phyloP scores from a whole-genome alignment of 225 moss, liverwort and hornwort genomes.

The Neckera pumila region DNA sequence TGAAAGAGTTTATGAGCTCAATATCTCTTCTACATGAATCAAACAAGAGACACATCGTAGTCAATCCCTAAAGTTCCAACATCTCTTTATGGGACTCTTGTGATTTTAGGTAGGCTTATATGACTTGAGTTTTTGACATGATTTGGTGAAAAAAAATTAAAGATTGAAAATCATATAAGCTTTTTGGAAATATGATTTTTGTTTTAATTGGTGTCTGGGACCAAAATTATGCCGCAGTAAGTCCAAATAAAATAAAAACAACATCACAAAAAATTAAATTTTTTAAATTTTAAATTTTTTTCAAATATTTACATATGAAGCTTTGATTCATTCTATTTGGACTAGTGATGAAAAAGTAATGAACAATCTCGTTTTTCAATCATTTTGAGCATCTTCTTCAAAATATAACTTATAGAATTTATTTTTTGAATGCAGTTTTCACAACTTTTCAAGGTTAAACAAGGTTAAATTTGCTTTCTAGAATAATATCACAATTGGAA shows the following conservation, averaged over 20 bases:
- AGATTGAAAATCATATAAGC: not conserved
- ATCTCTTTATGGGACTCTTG: fast-evolving
- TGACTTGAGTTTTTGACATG: not conserved
- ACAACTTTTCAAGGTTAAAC: fast-evolving
- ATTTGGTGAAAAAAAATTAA: not conserved
- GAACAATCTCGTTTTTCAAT: fast-evolving
- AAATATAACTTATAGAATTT: not conserved
- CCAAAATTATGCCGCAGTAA: not conserved
- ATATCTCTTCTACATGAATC: not conserved
- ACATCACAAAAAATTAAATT: too few species aligned
- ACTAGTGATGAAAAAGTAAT: not conserved
- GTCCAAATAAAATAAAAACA: not conserved
- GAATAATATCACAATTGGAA: too few species aligned
- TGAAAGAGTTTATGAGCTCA: constrained; percentile 4
- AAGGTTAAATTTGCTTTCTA: not conserved
- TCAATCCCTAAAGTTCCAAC: not conserved
- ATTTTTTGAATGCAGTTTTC: not conserved
- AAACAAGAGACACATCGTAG: not conserved
- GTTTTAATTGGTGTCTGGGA: fast-evolving
- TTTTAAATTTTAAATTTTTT: not conserved
- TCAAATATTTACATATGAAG: not conserved
- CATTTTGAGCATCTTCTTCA: not conserved
- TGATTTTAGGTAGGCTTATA: fast-evolving
- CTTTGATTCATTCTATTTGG: not conserved
- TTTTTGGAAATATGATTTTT: not conserved